These are phyloP conservation scores for Onygena corvina DNA, from an alignment of 2,329 filamentous ascomycete genomes.

Conservation along the genomic window DNA sequence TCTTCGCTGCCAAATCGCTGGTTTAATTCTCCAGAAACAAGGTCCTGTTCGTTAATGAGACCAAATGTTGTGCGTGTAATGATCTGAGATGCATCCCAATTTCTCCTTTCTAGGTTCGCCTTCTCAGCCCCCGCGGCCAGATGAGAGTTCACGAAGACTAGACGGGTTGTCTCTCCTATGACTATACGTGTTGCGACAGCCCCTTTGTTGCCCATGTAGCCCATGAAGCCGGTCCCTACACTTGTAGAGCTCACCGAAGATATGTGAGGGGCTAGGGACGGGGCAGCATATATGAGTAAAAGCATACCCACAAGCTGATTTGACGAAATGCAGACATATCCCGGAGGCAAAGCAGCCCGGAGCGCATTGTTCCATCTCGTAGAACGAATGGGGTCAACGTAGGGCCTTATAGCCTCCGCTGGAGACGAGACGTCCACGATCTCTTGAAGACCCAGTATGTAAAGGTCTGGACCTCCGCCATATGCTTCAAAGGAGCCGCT, in stretches of 20 bases:
- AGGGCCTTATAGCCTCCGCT: constrained; percentile 64
- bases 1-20: constrained; percentile 78
- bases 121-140: constrained; percentile 76
- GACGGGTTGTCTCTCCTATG: constrained; percentile 73
- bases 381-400: constrained; percentile 57
- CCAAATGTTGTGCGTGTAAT: constrained; percentile 63
- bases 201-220: constrained; percentile 94
- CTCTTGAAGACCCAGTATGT: constrained; percentile 83
- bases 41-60: constrained; percentile 55
- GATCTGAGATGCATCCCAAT: constrained; percentile 82
- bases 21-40: constrained; percentile 41
- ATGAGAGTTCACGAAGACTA: constrained; percentile 88
- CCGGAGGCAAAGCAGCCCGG: constrained; percentile 58
- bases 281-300: constrained; percentile 73
- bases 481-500: constrained; percentile 35
- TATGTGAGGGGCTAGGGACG: constrained; percentile 59
- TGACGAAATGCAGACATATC: constrained; percentile 63
- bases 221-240: constrained; percentile 79
- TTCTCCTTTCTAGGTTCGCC: constrained; percentile 64
- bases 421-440: constrained; percentile 70
- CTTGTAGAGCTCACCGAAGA: constrained; percentile 69
- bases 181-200: constrained; percentile 71
- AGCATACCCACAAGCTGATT: constrained; percentile 81
- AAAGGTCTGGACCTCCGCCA: constrained; percentile 66
- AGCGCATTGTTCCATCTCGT: constrained; percentile 73